These are phyloP conservation scores for Leccinum griseonigrum DNA, from an alignment of 1,284 basidiomycete genomes.

Conservation along the genomic window DNA sequence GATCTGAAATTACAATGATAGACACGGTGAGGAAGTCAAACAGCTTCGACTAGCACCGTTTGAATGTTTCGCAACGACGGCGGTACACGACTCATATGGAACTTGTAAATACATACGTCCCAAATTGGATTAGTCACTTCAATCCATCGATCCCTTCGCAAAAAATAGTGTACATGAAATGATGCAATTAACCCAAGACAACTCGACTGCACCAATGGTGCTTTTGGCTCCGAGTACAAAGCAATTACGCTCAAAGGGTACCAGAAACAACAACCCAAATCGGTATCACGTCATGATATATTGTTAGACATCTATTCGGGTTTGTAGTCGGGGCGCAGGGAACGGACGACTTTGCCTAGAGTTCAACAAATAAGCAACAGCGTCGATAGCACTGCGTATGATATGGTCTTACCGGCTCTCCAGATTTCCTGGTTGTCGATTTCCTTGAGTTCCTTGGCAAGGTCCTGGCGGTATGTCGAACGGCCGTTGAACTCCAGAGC, in stretches of 20 bases:
- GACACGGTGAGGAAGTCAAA: neutral
- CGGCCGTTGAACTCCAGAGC: conserved; percentile 96
- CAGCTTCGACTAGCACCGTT: neutral
- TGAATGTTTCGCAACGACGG: conserved; percentile 3
- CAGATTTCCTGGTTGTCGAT: conserved; percentile 99
- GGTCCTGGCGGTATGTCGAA: conserved; percentile 90
- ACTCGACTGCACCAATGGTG: conserved; percentile 22
- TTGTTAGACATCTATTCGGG: conserved; percentile 38
- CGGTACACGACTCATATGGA: conserved; percentile 9
- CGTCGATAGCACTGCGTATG: neutral
- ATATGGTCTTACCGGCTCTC: conserved; percentile 70
- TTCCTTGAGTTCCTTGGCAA: conserved; percentile 91
- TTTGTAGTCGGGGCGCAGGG: conserved; percentile 77
- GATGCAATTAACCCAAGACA: conserved; percentile 3
- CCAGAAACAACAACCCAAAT: conserved; percentile 4
- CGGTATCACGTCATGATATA: conserved; percentile 12
- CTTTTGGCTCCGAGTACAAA: conserved; percentile 25
- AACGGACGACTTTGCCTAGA: conserved; percentile 71
- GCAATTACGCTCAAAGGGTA: conserved; percentile 8
- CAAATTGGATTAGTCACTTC: neutral
- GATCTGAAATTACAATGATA: neutral
- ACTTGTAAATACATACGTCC: neutral
- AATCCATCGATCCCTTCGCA: neutral
- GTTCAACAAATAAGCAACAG: conserved; percentile 8
- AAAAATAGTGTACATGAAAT: conserved; percentile 21